phyloP scores from a whole-genome alignment of 352 stramenopile genomes.

The Phytophthora uliginosa region DNA sequence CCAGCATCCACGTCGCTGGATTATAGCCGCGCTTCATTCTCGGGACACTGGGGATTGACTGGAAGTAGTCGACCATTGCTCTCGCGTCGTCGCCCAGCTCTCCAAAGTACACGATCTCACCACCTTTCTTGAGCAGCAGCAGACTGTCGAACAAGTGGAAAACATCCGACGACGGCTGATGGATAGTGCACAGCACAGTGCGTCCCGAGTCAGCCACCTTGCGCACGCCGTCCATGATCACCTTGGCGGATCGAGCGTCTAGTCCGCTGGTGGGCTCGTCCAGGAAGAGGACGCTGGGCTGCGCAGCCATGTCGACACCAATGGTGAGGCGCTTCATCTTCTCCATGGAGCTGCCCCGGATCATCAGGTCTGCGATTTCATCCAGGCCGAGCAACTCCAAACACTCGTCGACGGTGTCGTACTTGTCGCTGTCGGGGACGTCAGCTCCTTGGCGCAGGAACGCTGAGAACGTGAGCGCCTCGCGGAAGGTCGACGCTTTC shows the following conservation, averaged over 20 bases:
- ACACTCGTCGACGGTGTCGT: slow-evolving; percentile 40
- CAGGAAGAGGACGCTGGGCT: slow-evolving; percentile 83
- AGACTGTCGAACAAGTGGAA: slow-evolving; percentile 92
- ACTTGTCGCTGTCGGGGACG: slow-evolving; percentile 39
- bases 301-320: slow-evolving; percentile 88
- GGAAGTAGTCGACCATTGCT: slow-evolving; percentile 61
- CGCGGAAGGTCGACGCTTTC: slow-evolving; percentile 5
- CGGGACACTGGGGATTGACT: slow-evolving; percentile 67
- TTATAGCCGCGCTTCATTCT: slow-evolving; percentile 74
- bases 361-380: slow-evolving; percentile 36
- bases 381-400: slow-evolving; percentile 45
- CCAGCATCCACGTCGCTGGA: slow-evolving; percentile 73
- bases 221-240: slow-evolving; percentile 78
- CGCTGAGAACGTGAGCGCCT: slow-evolving; percentile 73
- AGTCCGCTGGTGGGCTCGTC: slow-evolving; percentile 69
- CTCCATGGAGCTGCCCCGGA: slow-evolving; percentile 30
- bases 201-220: slow-evolving; percentile 82
- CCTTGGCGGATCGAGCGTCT: slow-evolving; percentile 46
- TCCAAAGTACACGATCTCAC: slow-evolving; percentile 68
- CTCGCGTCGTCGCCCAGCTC: slow-evolving; percentile 40
- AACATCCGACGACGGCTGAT: slow-evolving; percentile 90
- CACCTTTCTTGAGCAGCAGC: slow-evolving; percentile 81
- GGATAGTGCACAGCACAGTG: slow-evolving; percentile 93
- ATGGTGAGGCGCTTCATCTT: slow-evolving; percentile 65
- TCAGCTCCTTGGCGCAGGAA: slow-evolving; percentile 56